These are phyloP conservation scores for Hibiscus trionum DNA, from an alignment of 345 rosid genomes.

Conservation along the genomic window DNA sequence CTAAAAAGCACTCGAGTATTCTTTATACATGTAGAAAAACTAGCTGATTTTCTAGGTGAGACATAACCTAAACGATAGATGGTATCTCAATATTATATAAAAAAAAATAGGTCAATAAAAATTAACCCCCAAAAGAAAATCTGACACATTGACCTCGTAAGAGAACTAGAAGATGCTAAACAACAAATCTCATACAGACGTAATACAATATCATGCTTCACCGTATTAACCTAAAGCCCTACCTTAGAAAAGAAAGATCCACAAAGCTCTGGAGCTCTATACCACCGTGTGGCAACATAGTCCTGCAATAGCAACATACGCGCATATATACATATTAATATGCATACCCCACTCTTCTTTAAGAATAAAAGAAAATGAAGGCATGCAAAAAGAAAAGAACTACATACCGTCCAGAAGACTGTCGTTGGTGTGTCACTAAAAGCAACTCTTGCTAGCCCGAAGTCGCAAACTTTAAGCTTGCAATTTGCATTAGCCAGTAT, in stretches of 20 bases:
- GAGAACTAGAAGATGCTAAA: not conserved
- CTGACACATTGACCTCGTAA: not conserved
- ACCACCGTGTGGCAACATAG: slow-evolving; percentile 98
- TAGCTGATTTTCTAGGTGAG: slow-evolving; percentile 15
- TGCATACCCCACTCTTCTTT: slow-evolving; percentile 3
- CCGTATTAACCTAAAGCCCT: slow-evolving; percentile 14
- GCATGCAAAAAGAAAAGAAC: not conserved
- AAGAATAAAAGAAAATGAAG: not conserved
- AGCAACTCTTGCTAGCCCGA: slow-evolving; percentile 92
- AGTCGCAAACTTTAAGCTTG: slow-evolving; percentile 92
- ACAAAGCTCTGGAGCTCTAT: slow-evolving; percentile 96
- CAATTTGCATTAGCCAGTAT: slow-evolving; percentile 96
- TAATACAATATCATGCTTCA: slow-evolving; percentile 7
- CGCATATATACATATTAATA: not conserved
- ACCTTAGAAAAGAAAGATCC: slow-evolving; percentile 97
- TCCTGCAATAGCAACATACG: slow-evolving; percentile 44
- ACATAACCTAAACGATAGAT: slow-evolving; percentile 2
- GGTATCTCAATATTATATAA: not conserved
- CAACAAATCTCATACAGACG: slow-evolving; percentile 3
- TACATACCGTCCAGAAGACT: slow-evolving; percentile 81
- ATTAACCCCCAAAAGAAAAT: not conserved
- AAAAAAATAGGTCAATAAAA: not conserved
- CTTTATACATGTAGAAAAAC: slow-evolving; percentile 21
- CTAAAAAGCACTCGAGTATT: slow-evolving; percentile 43
- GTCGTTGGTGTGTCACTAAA: slow-evolving; percentile 84